These are phyloP conservation scores for Lasiodiplodia gonubiensis DNA, from an alignment of 2,329 filamentous ascomycete species.

Conservation along the genomic window DNA sequence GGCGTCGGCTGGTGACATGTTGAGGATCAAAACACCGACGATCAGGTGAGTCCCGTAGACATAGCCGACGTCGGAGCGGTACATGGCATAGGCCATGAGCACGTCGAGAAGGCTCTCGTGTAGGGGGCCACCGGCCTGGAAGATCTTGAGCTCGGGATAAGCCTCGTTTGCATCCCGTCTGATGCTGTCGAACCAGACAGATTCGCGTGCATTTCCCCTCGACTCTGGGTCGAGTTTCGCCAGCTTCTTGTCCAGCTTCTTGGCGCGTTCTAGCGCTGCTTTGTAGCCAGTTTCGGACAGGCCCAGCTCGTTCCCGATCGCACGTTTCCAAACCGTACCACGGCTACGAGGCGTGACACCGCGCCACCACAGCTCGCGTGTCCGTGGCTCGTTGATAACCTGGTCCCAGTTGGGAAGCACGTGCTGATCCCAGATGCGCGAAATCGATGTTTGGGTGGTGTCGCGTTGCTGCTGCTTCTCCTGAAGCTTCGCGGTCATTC, in stretches of 20 bases:
- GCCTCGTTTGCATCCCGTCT: slow-evolving; percentile 69
- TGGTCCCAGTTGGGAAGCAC: slow-evolving; percentile 77
- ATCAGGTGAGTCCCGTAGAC: slow-evolving; percentile 75
- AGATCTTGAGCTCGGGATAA: slow-evolving; percentile 75
- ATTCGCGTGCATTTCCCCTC: slow-evolving; percentile 57
- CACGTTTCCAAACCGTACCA: slow-evolving; percentile 71
- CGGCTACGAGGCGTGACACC: slow-evolving; percentile 75
- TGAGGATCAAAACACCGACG: slow-evolving; percentile 74
- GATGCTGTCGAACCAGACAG: slow-evolving; percentile 68
- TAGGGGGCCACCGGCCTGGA: slow-evolving; percentile 69
- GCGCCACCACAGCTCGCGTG: slow-evolving; percentile 81
- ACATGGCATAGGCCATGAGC: slow-evolving; percentile 79
- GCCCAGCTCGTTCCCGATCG: slow-evolving; percentile 75
- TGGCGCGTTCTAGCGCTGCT: slow-evolving; percentile 72
- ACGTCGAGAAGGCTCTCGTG: slow-evolving; percentile 73
- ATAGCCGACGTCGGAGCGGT: slow-evolving; percentile 81
- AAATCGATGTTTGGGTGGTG: slow-evolving; percentile 56
- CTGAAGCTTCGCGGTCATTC: slow-evolving; percentile 55
- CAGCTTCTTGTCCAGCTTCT: slow-evolving; percentile 64
- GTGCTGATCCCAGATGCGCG: slow-evolving; percentile 74
- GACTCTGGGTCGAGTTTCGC: slow-evolving; percentile 52
- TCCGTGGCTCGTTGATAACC: slow-evolving; percentile 71
- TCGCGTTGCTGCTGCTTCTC: slow-evolving; percentile 59
- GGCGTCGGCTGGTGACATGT: slow-evolving; percentile 67
- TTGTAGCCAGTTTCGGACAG: slow-evolving; percentile 71